phyloP scores from a whole-genome alignment of 139 green algal genomes.

The Micractinium sp. region DNA sequence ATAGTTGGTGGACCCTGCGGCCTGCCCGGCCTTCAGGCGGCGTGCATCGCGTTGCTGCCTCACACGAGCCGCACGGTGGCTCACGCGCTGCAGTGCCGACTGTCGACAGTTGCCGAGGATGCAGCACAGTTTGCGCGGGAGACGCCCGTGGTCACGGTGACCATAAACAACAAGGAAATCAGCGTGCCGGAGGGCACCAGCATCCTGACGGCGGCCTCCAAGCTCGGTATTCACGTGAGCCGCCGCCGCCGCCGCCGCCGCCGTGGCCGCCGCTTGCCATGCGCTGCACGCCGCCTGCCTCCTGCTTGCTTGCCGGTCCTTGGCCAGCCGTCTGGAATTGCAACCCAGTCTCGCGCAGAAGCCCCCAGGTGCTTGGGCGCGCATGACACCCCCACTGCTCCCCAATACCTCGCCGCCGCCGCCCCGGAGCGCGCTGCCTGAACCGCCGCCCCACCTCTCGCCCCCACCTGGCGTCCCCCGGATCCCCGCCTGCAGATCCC shows the following conservation, averaged over 20 bases:
- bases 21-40: neutral
- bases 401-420: no score
- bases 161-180: neutral
- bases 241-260: neutral
- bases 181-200: constrained; percentile 9
- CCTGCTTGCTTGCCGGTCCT: neutral
- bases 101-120: neutral
- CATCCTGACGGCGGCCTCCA: constrained; percentile 22
- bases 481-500: neutral
- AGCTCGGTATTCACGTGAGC: constrained; percentile 29
- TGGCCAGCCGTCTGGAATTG: neutral
- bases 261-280: neutral
- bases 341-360: neutral
- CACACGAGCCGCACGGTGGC: neutral
- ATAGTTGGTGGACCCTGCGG: no score
- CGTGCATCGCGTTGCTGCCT: neutral
- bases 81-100: neutral
- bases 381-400: neutral
- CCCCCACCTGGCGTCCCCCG: neutral
- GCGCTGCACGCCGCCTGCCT: neutral
- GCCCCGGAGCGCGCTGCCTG: no score
- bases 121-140: neutral
- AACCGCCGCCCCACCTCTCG: no score
- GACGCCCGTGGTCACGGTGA: neutral
- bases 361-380: neutral